A percentile compares a stretch with the other conserved stretches of the same genome.
Evolutionary conservation across 225 moss, liverwort and hornwort genomes (phyloP).

Genomic region (Polytrichum commune): DNA sequence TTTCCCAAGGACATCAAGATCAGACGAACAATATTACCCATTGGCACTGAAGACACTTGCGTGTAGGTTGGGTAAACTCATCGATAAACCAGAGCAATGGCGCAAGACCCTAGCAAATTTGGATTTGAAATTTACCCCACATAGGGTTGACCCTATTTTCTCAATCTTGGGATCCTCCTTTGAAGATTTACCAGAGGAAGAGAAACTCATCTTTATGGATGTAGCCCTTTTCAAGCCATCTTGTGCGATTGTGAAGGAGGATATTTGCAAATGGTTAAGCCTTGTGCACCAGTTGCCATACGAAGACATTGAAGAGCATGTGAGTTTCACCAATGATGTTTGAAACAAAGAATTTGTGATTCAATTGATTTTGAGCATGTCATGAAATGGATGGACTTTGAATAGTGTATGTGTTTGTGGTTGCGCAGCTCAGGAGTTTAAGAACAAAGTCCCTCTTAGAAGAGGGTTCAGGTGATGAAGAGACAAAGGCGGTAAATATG

Average conservation of each 20-base stretch:
- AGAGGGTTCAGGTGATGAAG: neutral
- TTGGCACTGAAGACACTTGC: neutral
- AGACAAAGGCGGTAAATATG: neutral
- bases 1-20: neutral
- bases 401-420: neutral
- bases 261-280: neutral
- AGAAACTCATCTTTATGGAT: conserved; percentile 2
- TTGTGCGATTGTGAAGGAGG: neutral
- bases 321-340: neutral
- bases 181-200: neutral
- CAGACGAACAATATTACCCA: neutral
- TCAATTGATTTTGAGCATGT: neutral
- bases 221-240: neutral
- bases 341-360: neutral
- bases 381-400: neutral
- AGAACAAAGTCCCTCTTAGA: neutral
- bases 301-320: neutral
- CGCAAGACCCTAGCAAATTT: no score
- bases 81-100: neutral
- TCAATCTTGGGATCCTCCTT: neutral
- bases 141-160: neutral
- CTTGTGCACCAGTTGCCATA: neutral
- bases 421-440: neutral
- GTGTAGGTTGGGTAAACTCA: neutral
- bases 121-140: neutral